Percentiles rank a stretch among this genome's conserved stretches.
These are phyloP conservation scores for Alternaria tenuissima DNA, from an alignment of 2,329 filamentous ascomycete genomes.

Conservation along the genomic window DNA sequence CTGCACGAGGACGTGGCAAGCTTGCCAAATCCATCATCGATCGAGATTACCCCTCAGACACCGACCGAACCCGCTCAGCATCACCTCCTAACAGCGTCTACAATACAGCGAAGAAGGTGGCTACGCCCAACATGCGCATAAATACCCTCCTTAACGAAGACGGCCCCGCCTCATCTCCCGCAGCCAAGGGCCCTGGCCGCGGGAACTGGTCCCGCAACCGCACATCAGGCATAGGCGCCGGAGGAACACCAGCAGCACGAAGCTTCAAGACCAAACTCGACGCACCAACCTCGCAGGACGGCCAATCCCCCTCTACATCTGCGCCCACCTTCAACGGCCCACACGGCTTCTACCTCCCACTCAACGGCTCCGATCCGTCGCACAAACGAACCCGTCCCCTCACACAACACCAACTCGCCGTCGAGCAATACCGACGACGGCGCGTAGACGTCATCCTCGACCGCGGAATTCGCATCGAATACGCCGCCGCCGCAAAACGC, in stretches of 20 bases:
- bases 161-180: constrained; percentile 39
- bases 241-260: constrained; percentile 29
- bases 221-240: constrained; percentile 15
- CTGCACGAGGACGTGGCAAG: constrained; percentile 47
- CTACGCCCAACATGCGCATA: constrained; percentile 56
- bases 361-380: constrained; percentile 57
- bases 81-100: constrained; percentile 53
- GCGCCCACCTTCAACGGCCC: constrained; percentile 59
- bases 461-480: constrained; percentile 72
- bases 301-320: constrained; percentile 42
- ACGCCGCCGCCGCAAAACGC: constrained; percentile 68
- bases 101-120: constrained; percentile 47
- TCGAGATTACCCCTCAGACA: constrained; percentile 53
- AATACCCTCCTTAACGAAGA: constrained; percentile 60
- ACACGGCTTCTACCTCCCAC: constrained; percentile 59
- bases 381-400: constrained; percentile 72
- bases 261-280: constrained; percentile 49
- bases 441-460: constrained; percentile 84
- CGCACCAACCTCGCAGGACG: constrained; percentile 41
- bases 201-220: constrained; percentile 59
- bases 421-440: constrained; percentile 79
- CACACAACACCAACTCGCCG: constrained; percentile 82
- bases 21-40: constrained; percentile 46
- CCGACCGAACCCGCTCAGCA: constrained; percentile 58
- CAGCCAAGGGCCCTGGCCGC: constrained; percentile 57